Percentiles rank a stretch among this genome's conserved stretches.
Conservation (phyloP, 179 eudicot genomes). For the Corrigiola litoralis region DNA sequence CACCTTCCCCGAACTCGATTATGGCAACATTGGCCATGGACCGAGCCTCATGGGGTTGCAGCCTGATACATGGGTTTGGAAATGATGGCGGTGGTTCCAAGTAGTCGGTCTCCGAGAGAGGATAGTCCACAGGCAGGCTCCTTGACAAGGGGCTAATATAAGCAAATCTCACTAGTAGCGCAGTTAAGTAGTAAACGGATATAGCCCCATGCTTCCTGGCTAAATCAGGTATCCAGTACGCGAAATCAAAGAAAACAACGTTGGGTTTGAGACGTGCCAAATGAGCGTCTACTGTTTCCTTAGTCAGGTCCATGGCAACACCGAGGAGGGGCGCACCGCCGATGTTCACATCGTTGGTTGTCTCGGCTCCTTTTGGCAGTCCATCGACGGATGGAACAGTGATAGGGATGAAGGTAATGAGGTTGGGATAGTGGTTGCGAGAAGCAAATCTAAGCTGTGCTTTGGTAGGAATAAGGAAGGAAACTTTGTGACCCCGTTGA, state of each 20-base stretch:
- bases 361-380: constrained; percentile 8
- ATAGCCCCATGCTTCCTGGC: constrained; percentile 11
- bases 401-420: constrained; percentile 30
- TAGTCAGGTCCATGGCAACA: constrained; percentile 16
- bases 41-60: constrained; percentile 1
- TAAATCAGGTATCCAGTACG: constrained; percentile 11
- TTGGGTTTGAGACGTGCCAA: constrained; percentile 6
- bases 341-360: not conserved
- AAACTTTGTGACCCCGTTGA: constrained; percentile 29
- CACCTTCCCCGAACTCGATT: not conserved
- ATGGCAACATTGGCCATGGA: not conserved
- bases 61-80: not conserved
- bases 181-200: constrained; percentile 12
- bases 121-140: not conserved
- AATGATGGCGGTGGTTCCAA: not conserved
- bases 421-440: constrained; percentile 36
- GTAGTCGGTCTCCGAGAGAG: not conserved
- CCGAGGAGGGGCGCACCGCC: constrained; percentile 3
- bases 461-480: constrained; percentile 28
- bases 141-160: constrained; percentile 4
- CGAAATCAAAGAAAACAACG: constrained; percentile 13
- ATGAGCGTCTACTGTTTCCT: constrained; percentile 10
- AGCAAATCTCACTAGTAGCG: constrained; percentile 5
- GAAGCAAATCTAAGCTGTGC: constrained; percentile 15
- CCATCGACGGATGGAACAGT: constrained; percentile 25